Base-by-base conservation (phyloP, 1,284 basidiomycete genomes). In the Pisolithus thermaeus region DNA sequence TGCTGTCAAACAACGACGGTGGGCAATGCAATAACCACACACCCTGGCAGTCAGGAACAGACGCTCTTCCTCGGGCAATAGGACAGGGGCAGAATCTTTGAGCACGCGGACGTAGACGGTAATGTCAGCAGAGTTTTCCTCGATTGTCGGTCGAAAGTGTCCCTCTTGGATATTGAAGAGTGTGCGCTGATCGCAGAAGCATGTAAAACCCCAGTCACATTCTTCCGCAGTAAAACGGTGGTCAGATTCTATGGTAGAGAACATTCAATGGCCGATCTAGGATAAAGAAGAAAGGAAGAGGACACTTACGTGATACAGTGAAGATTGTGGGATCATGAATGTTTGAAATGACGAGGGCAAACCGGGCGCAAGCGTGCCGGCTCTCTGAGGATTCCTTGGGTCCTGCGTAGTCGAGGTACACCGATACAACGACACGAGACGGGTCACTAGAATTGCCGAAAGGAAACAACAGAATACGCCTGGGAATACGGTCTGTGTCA, bases 1-100 rank as follows among this genome's bases (percentile, higher is more conserved):
- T 40, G 7, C 30, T 18, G 47, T 38, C 22, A 49, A 27, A 44
- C 16, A 9, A 14, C 46, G 9, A n/a, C 38, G 20, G 28, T 8
- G 25, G 41, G 32, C 28, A n/a, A n/a, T n/a, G 42, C 41, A 36
- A n/a, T 28, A 47, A 18, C 30, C n/a, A 58, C 65, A 46, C 54
- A 85, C 88, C 76, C 97, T 98, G 47, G 93, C 93, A 1, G 95
- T 98, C 49, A 99, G 76, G 74, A 97, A 99, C 14, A 99, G 76
- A 72, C 99, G 97, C 69, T 99, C 96, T 71, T 99, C 97, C 70
- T 99, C 97, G 58, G 99, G 97, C 97, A 97, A 99, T 55, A 99
- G 76, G 1, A 99, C 97, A 52, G 97, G 97, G 3, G 97, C 99
- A 42, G 95, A 94, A 69, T 99, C 97, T 69, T 98, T 97, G 59